Evolutionary conservation across 2,329 filamentous ascomycete genomes (phyloP).

Genomic region (Hawksworthiomyces lignivorus): DNA sequence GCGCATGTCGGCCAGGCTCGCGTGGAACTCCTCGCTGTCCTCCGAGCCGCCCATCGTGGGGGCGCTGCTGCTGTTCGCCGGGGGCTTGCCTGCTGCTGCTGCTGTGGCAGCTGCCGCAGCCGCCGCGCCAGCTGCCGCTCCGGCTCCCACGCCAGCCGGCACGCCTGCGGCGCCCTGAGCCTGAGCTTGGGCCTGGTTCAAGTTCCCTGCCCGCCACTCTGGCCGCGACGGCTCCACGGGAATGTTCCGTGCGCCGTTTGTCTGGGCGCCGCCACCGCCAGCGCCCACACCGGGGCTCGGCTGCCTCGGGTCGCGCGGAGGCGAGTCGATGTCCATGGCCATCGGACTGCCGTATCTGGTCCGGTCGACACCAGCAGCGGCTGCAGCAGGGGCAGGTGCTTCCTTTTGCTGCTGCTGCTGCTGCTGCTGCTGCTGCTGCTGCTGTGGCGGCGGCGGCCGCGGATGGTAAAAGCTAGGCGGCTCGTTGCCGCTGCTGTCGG

Average conservation of each 20-base stretch:
- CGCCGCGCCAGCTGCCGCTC: constrained; percentile 16
- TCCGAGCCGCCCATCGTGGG: constrained; percentile 48
- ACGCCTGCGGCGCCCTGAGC: constrained; percentile 14
- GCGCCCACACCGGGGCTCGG: neutral
- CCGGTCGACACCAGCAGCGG: no score
- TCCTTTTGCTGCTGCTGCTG: neutral
- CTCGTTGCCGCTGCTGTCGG: constrained; percentile 22
- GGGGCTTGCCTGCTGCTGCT: neutral
- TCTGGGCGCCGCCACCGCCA: constrained; percentile 17
- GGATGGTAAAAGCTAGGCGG: no score
- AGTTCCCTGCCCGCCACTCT: constrained; percentile 50
- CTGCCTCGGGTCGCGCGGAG: constrained; percentile 26
- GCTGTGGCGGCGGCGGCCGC: constrained; percentile 16
- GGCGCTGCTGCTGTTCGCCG: constrained; percentile 25
- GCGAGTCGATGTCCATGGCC: constrained; percentile 60
- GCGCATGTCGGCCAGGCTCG: constrained; percentile 45
- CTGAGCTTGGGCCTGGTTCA: constrained; percentile 18
- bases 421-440: neutral
- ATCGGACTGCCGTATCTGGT: constrained; percentile 41
- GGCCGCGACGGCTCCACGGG: constrained; percentile 50
- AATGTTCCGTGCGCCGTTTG: constrained; percentile 41
- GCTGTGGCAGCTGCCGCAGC: constrained; percentile 8
- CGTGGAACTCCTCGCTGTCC: constrained; percentile 47
- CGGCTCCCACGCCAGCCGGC: constrained; percentile 15
- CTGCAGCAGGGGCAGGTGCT: no score